Base-by-base conservation (phyloP, 2,329 filamentous ascomycete species). In the Trichocomaceae sp. region DNA sequence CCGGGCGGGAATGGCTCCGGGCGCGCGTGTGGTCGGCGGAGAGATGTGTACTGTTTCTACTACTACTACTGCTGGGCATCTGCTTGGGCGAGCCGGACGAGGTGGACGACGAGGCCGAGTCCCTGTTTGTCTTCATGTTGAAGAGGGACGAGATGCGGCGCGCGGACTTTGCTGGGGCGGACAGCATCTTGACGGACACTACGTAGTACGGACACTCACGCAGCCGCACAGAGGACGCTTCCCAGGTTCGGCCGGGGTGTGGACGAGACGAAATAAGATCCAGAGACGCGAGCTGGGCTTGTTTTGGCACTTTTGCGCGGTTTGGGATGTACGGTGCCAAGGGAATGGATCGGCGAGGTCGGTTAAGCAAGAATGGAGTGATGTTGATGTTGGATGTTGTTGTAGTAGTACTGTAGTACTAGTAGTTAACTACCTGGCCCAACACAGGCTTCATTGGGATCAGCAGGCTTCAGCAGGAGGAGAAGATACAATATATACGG, bases 91-190 rank as follows among this genome's bases (percentile, higher is more conserved):
- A 70, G 2, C 62, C 61, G 1, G 69, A 64, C 41, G 62, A 59
- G 31, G 65, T 64, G 17, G 49, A 51, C 20, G 52, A 52, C 15
- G 52, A 46, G 4, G 54, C 58, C 50, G 72, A 70, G 57, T 71
- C 70, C 39, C 66, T 62, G 31, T 49, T 56, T 20, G 69, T 69
- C 12, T 69, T 65, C 57, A 75, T 56, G 6, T 72, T 74, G 57
- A 76, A 75, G 46, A 76, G 67, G 37, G 74, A 76, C 10, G 73
- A 75, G 55, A 76, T 72, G 56, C 73, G 72, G 64, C 70, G 74
- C 55, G 71, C 72, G 55, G 71, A 72, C 61, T 73, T 74, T 55
- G 67, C 66, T 50, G 71, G 71, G 64, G 71, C 67, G 23, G 71
- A 72, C 61, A 74, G 62, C 69, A 72, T 71, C 58, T 59, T 69